Evolutionary conservation across 208 protist genomes (phyloP).

Genomic region (Trypanosoma vivax): DNA sequence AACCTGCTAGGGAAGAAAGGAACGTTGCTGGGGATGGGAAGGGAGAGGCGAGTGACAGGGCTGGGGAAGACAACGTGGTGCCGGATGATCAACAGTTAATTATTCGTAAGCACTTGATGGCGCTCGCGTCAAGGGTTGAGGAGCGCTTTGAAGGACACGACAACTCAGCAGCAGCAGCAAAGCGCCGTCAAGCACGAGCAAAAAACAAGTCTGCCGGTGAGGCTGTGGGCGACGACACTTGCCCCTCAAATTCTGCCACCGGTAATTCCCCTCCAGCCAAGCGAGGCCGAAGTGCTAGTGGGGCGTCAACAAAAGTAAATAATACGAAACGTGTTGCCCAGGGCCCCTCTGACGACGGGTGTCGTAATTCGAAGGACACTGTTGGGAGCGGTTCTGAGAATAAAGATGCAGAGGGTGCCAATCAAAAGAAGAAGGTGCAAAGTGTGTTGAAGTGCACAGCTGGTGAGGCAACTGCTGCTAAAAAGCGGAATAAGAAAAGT

Average conservation of each 20-base stretch:
- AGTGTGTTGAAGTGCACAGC: background rate
- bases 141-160: constrained; percentile 27
- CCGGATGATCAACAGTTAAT: background rate
- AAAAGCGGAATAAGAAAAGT: background rate
- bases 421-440: constrained; percentile 10
- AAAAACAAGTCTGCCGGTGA: constrained; percentile 8
- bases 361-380: no score
- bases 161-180: no score
- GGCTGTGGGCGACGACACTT: no score
- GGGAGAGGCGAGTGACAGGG: background rate
- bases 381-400: no score
- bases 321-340: no score
- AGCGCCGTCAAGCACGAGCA: background rate
- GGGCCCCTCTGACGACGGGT: no score
- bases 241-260: background rate
- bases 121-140: constrained; percentile 36
- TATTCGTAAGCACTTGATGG: constrained; percentile 27
- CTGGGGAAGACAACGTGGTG: background rate
- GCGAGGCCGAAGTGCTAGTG: no score
- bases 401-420: no score
- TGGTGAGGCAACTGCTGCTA: background rate
- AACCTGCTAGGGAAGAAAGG: no score
- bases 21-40: background rate
- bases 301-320: no score
- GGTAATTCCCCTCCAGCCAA: background rate